Percentiles rank a stretch among this genome's conserved stretches.
phyloP scores from a whole-genome alignment of 2,329 filamentous ascomycete genomes.

The Paraphaeosphaeria sporulosa region DNA sequence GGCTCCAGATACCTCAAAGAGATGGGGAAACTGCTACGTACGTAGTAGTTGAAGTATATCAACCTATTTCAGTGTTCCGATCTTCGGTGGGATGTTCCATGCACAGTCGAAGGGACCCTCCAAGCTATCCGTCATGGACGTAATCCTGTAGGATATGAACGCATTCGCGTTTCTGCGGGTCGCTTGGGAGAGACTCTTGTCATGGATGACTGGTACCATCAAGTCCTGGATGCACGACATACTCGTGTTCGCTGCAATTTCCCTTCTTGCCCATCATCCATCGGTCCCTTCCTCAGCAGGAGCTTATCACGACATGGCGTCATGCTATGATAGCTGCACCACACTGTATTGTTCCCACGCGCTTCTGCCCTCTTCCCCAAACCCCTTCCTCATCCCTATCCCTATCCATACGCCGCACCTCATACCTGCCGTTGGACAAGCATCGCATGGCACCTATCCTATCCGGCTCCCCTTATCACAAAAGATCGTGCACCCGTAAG shows the following conservation, averaged over 20 bases:
- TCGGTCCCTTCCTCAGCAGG: conserved; percentile 14
- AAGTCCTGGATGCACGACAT: background rate
- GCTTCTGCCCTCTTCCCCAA: background rate
- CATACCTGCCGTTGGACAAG: conserved; percentile 16
- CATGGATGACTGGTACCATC: background rate
- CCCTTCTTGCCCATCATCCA: background rate
- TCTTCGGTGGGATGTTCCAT: background rate
- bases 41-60: too few species aligned
- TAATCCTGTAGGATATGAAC: background rate
- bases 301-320: conserved; percentile 5
- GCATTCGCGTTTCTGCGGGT: background rate
- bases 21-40: too few species aligned
- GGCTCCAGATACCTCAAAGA: too few species aligned
- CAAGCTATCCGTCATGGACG: too few species aligned
- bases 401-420: conserved; percentile 21
- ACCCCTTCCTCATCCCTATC: conserved; percentile 4
- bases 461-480: conserved; percentile 18
- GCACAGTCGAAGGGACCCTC: background rate
- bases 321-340: background rate
- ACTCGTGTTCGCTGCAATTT: background rate
- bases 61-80: too few species aligned
- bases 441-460: conserved; percentile 28
- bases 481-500: conserved; percentile 16
- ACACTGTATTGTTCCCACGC: conserved; percentile 2
- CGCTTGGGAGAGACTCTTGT: background rate